Evolutionary conservation across 768 basidiomycete species (phyloP).

Genomic region (Strobilomyces confusus): DNA sequence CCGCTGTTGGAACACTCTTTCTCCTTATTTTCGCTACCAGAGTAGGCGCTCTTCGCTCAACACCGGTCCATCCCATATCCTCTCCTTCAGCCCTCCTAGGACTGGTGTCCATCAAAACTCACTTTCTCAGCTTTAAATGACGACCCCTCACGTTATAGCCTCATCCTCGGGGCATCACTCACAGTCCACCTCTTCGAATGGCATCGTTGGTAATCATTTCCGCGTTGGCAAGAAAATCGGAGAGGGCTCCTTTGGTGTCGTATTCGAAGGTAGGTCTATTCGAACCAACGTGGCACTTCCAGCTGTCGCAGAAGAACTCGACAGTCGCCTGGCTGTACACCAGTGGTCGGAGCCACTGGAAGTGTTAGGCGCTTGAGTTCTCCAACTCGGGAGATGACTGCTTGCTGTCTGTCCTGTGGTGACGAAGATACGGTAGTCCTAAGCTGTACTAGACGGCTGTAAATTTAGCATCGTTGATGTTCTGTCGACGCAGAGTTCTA

Average conservation of each 20-base stretch:
- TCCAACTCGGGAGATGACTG: slow-evolving; percentile 2
- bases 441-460: slow-evolving; percentile 4
- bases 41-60: slow-evolving; percentile 20
- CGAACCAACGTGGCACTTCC: neutral
- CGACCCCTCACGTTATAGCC: slow-evolving; percentile 81
- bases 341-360: slow-evolving; percentile 2
- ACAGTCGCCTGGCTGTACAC: neutral
- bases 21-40: slow-evolving; percentile 26
- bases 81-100: slow-evolving; percentile 24
- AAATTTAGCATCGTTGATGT: slow-evolving; percentile 5
- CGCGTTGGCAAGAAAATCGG: slow-evolving; percentile 98
- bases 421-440: slow-evolving; percentile 4
- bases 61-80: slow-evolving; percentile 21
- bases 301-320: neutral
- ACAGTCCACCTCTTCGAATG: slow-evolving; percentile 58
- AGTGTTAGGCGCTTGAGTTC: slow-evolving; percentile 12
- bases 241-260: slow-evolving; percentile 97
- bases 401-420: slow-evolving; percentile 4
- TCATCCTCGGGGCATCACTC: slow-evolving; percentile 70
- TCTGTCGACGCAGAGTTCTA: slow-evolving; percentile 1
- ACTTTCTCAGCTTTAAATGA: slow-evolving; percentile 40
- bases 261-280: slow-evolving; percentile 79
- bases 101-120: slow-evolving; percentile 26
- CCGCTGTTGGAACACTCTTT: slow-evolving; percentile 24
- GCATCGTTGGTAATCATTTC: slow-evolving; percentile 76